Evolutionary conservation across 2,329 filamentous ascomycete genomes (phyloP), one percentile per base, ranked within the genome.

Genomic region (Verticillium zaregamsianum): DNA sequence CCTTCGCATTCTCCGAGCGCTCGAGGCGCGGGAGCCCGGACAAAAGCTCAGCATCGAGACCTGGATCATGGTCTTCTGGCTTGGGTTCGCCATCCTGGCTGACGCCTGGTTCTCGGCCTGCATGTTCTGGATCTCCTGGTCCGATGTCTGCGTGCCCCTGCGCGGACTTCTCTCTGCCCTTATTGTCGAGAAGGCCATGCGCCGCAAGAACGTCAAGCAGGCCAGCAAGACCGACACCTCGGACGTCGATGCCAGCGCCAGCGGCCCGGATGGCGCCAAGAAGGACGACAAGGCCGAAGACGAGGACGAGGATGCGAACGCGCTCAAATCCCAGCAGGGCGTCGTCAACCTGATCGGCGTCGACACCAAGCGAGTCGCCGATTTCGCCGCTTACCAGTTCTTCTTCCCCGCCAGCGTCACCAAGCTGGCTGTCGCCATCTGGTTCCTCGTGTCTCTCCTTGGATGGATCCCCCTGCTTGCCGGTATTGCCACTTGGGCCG

Each of bases 321-420:
- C 73, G 11, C 66, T 76, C 55, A 75, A 78, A 60, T 83, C 84
- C 31, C 81, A 83, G 64, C 91, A 94, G 73, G 87, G 84, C 61
- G 90, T 89, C 4, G 87, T 93, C 61, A 94, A 93, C 71, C 79
- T 93, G 39, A 87, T 93, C 55, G 90, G 89, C n/a, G 87, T 93
- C 12, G 91, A 94, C 72, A 80, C 86, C 8, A 86, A 86, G 65
- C 85, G 90, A 45, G 80, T 94, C 52, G 79, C 88, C 0, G 86
- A 90, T 60, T 92, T 92, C 69, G 79, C 80, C n/a, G 79, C 84
- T 5, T 90, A 82, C 69, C 88, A 90, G 66, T 86, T 87, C 69
- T 77, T 88, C 59, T 87, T 93, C 66, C 78, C 86, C 4, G 84
- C 83, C 35, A 86, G 86, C 45, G 62, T 86, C 6, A 82, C 86